phyloP scores from a whole-genome alignment of 2,329 filamentous ascomycete genomes.

The Colletotrichum scovillei region DNA sequence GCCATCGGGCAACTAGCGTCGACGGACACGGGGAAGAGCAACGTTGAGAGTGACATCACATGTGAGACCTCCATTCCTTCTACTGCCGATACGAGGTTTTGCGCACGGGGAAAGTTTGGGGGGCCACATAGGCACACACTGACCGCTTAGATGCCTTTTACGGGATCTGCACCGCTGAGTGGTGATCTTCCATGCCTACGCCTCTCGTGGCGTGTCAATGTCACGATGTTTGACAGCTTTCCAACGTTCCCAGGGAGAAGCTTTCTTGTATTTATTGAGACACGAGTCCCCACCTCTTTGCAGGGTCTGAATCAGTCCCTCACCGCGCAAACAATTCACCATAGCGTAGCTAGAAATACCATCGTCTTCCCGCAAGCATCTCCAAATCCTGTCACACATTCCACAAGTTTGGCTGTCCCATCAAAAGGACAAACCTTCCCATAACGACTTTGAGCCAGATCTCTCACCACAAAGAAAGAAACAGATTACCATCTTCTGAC shows the following conservation, averaged over 20 bases:
- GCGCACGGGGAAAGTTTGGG: not conserved
- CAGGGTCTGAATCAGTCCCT: not conserved
- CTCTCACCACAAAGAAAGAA: not conserved
- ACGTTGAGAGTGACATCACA: conserved; percentile 10
- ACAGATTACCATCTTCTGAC: not conserved
- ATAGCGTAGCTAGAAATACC: not conserved
- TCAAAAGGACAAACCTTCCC: not conserved
- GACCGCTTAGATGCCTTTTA: not conserved
- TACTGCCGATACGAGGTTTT: conserved; percentile 7
- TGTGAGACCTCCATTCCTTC: conserved; percentile 5
- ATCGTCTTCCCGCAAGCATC: not conserved
- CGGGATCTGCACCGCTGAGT: not conserved
- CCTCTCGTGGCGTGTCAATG: not conserved
- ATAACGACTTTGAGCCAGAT: not conserved
- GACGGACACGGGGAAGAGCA: not conserved
- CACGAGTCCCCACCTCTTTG: not conserved
- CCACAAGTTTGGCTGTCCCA: not conserved
- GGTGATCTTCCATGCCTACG: conserved; percentile 2
- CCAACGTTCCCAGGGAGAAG: not conserved
- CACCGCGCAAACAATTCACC: not conserved
- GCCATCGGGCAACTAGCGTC: not conserved
- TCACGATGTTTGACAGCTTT: not conserved
- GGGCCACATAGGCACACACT: not conserved
- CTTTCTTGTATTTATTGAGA: not conserved
- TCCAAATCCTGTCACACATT: not conserved